phyloP scores from a whole-genome alignment of 768 basidiomycete species.

The Russula griseocarnosa region DNA sequence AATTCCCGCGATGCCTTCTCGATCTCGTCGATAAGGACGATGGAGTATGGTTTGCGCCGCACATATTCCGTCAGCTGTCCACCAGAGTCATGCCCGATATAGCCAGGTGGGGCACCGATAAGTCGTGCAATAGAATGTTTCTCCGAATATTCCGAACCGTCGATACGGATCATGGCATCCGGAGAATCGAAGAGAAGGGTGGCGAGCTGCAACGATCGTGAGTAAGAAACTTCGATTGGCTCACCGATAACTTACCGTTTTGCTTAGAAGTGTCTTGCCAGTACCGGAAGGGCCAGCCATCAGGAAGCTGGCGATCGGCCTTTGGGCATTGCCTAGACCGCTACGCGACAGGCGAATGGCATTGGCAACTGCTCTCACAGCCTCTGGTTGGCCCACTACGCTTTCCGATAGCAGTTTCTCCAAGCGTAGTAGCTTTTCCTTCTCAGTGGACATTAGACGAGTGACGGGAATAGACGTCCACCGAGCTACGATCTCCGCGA shows the following conservation, averaged over 20 bases:
- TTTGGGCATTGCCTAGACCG: constrained; percentile 82
- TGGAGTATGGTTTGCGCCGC: constrained; percentile 84
- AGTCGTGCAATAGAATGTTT: constrained; percentile 70
- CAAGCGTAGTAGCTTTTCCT: constrained; percentile 82
- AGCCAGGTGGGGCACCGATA: constrained; percentile 77
- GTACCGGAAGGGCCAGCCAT: constrained; percentile 91
- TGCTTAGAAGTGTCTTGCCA: constrained; percentile 85
- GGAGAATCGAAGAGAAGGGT: constrained; percentile 85
- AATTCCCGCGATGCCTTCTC: constrained; percentile 80
- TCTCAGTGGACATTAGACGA: constrained; percentile 80
- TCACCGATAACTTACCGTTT: constrained; percentile 57
- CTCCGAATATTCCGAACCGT: constrained; percentile 91
- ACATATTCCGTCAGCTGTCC: constrained; percentile 94
- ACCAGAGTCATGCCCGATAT: constrained; percentile 86
- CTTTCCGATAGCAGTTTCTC: constrained; percentile 73
- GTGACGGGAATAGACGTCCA: constrained; percentile 95
- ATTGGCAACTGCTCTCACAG: constrained; percentile 88
- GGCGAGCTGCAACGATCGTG: constrained; percentile 57
- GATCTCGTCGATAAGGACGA: constrained; percentile 82
- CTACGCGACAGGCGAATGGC: constrained; percentile 90
- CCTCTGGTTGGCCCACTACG: constrained; percentile 88
- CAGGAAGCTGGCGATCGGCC: constrained; percentile 90
- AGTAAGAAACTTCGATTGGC: constrained; percentile 16
- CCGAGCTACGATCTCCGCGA: constrained; percentile 88
- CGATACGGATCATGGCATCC: constrained; percentile 88